Evolutionary conservation across 2,329 filamentous ascomycete species (phyloP).

Genomic region (Blastomyces gilchristii): DNA sequence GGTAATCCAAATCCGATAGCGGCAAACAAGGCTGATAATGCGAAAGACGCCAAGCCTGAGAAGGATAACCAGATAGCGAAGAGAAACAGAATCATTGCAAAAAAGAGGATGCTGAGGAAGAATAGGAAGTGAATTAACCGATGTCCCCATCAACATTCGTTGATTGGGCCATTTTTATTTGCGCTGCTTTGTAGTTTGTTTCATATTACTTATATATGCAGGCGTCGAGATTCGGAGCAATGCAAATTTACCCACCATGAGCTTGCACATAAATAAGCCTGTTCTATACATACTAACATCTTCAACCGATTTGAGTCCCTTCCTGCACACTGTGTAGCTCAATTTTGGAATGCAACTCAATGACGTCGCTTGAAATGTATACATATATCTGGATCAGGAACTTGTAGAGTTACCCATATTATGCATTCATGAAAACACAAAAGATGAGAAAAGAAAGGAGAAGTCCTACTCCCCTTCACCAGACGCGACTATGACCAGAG

Average conservation of each 20-base stretch:
- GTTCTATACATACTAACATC: background rate
- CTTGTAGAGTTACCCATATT: background rate
- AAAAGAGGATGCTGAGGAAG: conserved; percentile 66
- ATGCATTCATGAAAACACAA: background rate
- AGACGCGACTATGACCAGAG: background rate
- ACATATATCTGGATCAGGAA: background rate
- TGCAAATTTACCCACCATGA: background rate
- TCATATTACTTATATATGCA: background rate
- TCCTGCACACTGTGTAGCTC: background rate
- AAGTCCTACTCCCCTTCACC: background rate
- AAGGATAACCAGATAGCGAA: conserved; percentile 48
- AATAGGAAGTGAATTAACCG: conserved; percentile 44
- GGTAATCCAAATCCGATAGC: conserved; percentile 1
- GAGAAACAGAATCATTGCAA: conserved; percentile 68
- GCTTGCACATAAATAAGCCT: background rate
- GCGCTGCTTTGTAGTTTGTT: background rate
- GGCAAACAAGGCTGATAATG: conserved; percentile 14
- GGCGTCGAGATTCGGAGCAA: background rate
- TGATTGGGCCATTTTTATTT: background rate
- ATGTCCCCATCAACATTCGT: background rate
- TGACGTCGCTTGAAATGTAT: background rate
- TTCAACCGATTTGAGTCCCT: background rate
- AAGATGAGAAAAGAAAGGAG: background rate
- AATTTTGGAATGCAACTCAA: background rate
- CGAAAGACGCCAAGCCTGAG: conserved; percentile 22